phyloP scores from a whole-genome alignment of 78 protist genomes.

The Mastigamoeba balamuthi region DNA sequence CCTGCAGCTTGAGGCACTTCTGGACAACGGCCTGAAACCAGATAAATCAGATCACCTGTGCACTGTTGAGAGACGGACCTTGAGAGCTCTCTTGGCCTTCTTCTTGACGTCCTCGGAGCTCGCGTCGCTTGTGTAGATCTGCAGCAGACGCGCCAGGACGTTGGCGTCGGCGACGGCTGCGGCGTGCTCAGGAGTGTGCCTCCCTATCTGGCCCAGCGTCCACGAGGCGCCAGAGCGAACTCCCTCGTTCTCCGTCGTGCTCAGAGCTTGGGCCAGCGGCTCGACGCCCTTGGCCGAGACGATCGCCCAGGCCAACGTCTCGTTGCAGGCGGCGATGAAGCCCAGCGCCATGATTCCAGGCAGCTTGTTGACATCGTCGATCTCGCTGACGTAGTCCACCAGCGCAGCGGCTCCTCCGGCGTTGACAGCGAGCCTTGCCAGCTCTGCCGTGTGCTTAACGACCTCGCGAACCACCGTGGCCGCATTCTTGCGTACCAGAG shows the following conservation, averaged over 20 bases:
- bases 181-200: constrained; percentile 86
- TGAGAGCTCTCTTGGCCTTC: constrained; percentile 75
- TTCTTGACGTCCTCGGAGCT: constrained; percentile 59
- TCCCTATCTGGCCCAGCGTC: constrained; percentile 78
- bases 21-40: constrained; percentile 52
- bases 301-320: constrained; percentile 69
- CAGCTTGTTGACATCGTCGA: constrained; percentile 37
- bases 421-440: constrained; percentile 73
- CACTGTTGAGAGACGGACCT: no score
- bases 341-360: constrained; percentile 90
- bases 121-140: constrained; percentile 12
- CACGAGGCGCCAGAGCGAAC: constrained; percentile 62
- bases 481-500: constrained; percentile 70
- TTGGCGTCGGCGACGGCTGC: constrained; percentile 64
- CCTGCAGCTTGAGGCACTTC: constrained; percentile 60
- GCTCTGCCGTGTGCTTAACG: constrained; percentile 80
- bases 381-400: constrained; percentile 73
- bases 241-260: constrained; percentile 54
- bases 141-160: constrained; percentile 56
- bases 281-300: constrained; percentile 53
- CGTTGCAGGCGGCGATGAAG: constrained; percentile 78
- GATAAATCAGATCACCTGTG: no score
- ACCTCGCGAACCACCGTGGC: constrained; percentile 79
- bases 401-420: constrained; percentile 79
- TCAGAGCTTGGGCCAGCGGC: constrained; percentile 60